Percentiles rank a stretch among this genome's conserved stretches.
Conservation (phyloP, 805 yeast genomes). For the Scheffersomyces lignosus region DNA sequence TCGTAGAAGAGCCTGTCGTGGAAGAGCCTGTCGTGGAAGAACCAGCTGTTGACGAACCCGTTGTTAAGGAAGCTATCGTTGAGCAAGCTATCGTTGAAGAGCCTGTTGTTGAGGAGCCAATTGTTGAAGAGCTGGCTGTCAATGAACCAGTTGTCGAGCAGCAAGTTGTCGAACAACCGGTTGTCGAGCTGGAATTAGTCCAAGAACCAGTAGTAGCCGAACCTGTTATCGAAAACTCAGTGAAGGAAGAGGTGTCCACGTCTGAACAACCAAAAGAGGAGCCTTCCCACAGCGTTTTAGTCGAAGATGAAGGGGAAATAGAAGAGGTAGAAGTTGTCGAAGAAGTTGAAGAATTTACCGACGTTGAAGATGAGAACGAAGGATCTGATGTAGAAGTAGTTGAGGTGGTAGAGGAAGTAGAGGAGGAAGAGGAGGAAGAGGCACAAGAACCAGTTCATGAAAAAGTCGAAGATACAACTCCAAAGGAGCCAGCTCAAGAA, state of each 20-base stretch:
- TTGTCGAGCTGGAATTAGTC: too few species aligned
- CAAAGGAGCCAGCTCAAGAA: constrained; percentile 5
- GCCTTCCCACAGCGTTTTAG: too few species aligned
- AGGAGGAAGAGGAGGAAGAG: constrained; percentile 2
- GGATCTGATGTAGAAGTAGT: constrained; percentile 1
- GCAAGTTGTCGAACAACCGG: neutral
- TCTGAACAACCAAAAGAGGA: too few species aligned
- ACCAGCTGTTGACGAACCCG: constrained; percentile 2
- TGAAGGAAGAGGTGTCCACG: neutral
- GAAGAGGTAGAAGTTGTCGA: neutral
- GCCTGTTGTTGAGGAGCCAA: constrained; percentile 3
- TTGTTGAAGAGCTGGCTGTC: neutral
- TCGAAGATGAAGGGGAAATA: constrained; percentile 1
- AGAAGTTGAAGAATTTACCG: constrained; percentile 1
- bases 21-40: neutral
- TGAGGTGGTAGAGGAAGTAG: constrained; percentile 6
- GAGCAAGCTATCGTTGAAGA: constrained; percentile 4
- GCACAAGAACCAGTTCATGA: neutral
- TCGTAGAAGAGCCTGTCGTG: constrained; percentile 1
- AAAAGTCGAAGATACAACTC: constrained; percentile 10
- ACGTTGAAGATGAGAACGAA: neutral
- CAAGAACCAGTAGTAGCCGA: too few species aligned
- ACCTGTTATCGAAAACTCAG: too few species aligned
- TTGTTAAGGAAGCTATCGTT: constrained; percentile 2
- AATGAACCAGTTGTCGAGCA: constrained; percentile 2